These are phyloP conservation scores for Tolypocladium nubicola DNA, from an alignment of 2,329 filamentous ascomycete species.

Conservation along the genomic window DNA sequence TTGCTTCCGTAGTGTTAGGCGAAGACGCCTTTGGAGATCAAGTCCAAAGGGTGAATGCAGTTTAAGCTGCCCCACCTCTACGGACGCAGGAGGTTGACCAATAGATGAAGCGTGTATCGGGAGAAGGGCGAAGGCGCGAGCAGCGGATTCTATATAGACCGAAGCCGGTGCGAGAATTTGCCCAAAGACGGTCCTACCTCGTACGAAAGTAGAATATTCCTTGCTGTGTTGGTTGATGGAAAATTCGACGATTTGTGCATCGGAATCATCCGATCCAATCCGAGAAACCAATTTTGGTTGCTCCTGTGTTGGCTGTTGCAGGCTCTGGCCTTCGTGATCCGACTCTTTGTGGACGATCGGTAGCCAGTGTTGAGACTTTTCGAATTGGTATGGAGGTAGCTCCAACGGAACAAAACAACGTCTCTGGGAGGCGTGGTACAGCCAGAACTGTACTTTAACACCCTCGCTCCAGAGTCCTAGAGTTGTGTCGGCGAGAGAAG, in stretches of 20 bases:
- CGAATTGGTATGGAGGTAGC: constrained; percentile 19
- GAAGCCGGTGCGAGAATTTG: neutral
- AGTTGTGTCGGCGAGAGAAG: neutral
- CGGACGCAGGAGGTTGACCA: neutral
- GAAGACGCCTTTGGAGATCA: neutral
- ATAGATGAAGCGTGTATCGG: neutral
- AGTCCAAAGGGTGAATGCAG: neutral
- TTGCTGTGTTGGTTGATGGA: neutral
- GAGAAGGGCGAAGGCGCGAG: neutral
- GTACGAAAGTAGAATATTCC: neutral
- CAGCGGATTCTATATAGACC: constrained; percentile 1
- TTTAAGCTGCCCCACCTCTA: neutral
- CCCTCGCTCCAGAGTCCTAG: constrained; percentile 11
- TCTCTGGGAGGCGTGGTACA: constrained; percentile 9
- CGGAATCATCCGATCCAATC: neutral
- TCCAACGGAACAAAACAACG: constrained; percentile 4
- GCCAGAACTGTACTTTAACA: constrained; percentile 11
- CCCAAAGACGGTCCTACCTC: neutral
- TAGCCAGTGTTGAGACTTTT: constrained; percentile 15
- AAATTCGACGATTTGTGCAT: neutral
- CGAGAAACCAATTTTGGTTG: neutral
- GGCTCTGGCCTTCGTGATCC: neutral
- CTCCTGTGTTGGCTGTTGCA: neutral
- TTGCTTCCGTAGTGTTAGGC: neutral
- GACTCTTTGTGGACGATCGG: neutral